Base-by-base conservation (phyloP, 495 filamentous ascomycete genomes). In the Penicillium canariense region DNA sequence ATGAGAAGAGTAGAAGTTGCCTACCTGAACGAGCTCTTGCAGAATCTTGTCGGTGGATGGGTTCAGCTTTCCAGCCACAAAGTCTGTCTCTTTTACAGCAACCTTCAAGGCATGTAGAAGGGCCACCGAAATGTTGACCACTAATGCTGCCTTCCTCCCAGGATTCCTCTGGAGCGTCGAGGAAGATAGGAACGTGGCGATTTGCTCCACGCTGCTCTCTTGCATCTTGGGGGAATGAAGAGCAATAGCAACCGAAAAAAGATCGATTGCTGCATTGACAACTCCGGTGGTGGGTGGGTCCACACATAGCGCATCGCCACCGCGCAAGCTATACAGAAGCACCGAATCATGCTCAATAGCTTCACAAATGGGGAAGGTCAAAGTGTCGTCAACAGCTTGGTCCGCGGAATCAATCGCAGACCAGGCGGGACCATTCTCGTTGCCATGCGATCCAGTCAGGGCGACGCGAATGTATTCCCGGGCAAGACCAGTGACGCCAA, bases 271-370 rank as follows among this genome's bases (percentile, higher is more conserved):
- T 64, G 92, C 83, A 56, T 97, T 96, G 27, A 97, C 89, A 18
- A 95, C 91, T 56, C 95, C 91, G 10, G 94, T 99, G 4, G 88
- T 84, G 11, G 94, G 87, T 9, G 95, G 94, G 55, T 94, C 89
- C 35, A 90, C 88, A 30, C 81, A 70, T 5, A 74, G 68, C 48
- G 72, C 56, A 27, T 81, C 77, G 5, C 72, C 72, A 40, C 71
- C 55, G 22, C 70, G 63, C 10, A 68, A 62, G 35, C 87, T 80
- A 64, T 96, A 96, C 12, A 97, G 77, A 26, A 86, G 76, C 2
- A 96, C 80, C 3, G 94, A 89, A 64, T 99, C 94, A 62, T 97
- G 88, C 66, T 99, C 94, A 52, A 87, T 81, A 3, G 90, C 91
- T 50, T 85, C 78, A 55, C 87, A 92, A 5, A 95, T 81, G 15